Evolutionary conservation across 345 rosid species (phyloP), one percentile per base, ranked within the genome.

Genomic region (Odontarrhena argentea): DNA sequence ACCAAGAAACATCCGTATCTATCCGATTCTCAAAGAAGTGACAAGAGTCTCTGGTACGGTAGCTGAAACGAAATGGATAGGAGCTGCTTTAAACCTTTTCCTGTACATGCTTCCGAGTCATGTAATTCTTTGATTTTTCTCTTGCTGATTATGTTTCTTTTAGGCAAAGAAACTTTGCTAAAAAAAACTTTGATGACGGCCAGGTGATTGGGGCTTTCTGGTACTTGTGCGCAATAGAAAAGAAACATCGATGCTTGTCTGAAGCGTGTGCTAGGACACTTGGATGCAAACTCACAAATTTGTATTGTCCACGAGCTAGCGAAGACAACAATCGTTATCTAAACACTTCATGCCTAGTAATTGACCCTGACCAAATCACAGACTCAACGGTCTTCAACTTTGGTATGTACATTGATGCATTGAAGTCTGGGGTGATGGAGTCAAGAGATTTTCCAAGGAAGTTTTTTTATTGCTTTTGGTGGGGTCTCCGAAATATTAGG

Each of bases 181-280:
- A 18, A 32, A 32, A 9, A 63, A 51, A 0, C 32, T 28, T 3
- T 55, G 22, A 32, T 34, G 25, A 55, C 50, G 67, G 60, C 11
- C 58, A 74, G 77, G 77, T 37, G 50, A 5, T 68, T 52, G 77
- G 77, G 11, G 73, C 74, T 11, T 45, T 68, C 14, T 74, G 77
- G 77, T 74, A 74, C 40, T 11, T 74, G 74, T 11, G 10, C 28
- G 43, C 74, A 9, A 34, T 68, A 9, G 69, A 74, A 54, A 51
- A 13, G 36, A 30, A 45, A 45, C 3, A 12, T 14, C 36, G 0
- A 60, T 74, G 77, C 2, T 74, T 74, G 77, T 59, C 28, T 44
- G 37, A 45, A 0, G 45, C 28, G 1, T 72, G 76, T 65, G 60
- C 18, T 55, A 49, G 11, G n/a, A 65, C 12, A 51, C 2, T 6